These are phyloP conservation scores for Hemerocallis citrina DNA, from an alignment of 106 monocot genomes.

Conservation along the genomic window DNA sequence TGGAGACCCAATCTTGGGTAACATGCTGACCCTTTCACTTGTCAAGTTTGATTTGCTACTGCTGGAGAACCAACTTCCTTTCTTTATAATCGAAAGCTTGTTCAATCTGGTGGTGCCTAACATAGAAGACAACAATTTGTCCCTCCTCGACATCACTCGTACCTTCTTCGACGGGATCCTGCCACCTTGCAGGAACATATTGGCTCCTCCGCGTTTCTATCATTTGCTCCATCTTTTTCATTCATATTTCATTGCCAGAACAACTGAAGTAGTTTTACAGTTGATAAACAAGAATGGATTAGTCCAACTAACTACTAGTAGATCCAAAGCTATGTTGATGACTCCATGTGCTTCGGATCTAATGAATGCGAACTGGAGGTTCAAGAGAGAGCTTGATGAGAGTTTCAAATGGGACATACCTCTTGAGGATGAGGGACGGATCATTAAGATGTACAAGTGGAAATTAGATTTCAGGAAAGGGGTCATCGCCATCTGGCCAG, in stretches of 20 bases:
- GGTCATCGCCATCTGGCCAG: background rate
- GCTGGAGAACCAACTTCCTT: conserved; percentile 9
- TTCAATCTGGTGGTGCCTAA: background rate
- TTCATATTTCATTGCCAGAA: too few species aligned
- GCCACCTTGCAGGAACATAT: background rate
- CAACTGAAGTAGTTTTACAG: too few species aligned
- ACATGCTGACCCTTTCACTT: too few species aligned
- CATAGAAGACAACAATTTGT: background rate
- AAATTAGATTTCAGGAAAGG: too few species aligned
- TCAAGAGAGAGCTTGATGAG: background rate
- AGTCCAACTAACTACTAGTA: too few species aligned
- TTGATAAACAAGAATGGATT: too few species aligned
- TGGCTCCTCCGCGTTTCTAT: background rate
- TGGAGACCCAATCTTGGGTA: too few species aligned
- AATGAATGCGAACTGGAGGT: background rate
- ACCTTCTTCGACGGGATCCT: background rate
- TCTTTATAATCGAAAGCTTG: background rate
- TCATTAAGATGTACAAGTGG: too few species aligned
- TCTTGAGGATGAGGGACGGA: too few species aligned
- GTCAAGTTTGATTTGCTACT: too few species aligned
- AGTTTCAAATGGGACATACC: conserved; percentile 6
- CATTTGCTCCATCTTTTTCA: conserved; percentile 10
- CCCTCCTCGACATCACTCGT: background rate
- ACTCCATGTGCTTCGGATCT: conserved; percentile 6
- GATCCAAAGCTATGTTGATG: conserved; percentile 2